phyloP scores from a whole-genome alignment of 768 basidiomycete species.

The Paxillus involutus region DNA sequence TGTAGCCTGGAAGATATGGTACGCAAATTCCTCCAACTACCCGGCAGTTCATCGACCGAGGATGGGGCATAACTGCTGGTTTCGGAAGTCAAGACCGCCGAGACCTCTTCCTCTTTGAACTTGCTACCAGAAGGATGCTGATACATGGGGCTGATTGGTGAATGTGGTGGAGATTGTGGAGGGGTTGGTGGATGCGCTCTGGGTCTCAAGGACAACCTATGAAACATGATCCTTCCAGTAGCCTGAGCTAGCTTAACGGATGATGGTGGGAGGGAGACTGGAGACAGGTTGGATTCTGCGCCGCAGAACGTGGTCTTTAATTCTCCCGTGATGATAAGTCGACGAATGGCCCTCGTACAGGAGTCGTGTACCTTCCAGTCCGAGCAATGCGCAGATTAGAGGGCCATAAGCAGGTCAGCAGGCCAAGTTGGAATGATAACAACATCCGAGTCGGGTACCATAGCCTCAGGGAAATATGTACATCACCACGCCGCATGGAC shows the following conservation, averaged over 20 bases:
- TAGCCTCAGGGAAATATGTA: no score
- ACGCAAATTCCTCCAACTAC: slow-evolving; percentile 5
- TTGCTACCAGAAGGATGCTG: slow-evolving; percentile 27
- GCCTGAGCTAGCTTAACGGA: not conserved
- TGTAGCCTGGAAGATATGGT: slow-evolving; percentile 14
- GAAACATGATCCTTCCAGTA: slow-evolving; percentile 17
- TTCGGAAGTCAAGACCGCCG: slow-evolving; percentile 27
- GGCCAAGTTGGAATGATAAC: no score
- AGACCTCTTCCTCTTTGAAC: slow-evolving; percentile 25
- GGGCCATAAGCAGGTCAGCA: no score
- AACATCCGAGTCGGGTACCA: no score
- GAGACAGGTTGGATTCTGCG: not conserved
- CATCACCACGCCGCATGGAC: no score
- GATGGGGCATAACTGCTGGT: slow-evolving; percentile 20
- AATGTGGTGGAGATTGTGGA: slow-evolving; percentile 15
- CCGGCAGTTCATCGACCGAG: not conserved
- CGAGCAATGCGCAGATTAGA: no score
- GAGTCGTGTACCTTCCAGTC: no score
- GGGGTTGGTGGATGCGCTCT: slow-evolving; percentile 9
- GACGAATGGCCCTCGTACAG: not conserved
- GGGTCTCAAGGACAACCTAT: not conserved
- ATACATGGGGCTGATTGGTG: slow-evolving; percentile 10
- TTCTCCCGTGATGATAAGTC: not conserved
- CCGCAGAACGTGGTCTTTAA: no score
- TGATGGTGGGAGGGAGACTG: not conserved